phyloP scores from a whole-genome alignment of 2,329 filamentous ascomycete species.

The Exophiala dermatitidis region DNA sequence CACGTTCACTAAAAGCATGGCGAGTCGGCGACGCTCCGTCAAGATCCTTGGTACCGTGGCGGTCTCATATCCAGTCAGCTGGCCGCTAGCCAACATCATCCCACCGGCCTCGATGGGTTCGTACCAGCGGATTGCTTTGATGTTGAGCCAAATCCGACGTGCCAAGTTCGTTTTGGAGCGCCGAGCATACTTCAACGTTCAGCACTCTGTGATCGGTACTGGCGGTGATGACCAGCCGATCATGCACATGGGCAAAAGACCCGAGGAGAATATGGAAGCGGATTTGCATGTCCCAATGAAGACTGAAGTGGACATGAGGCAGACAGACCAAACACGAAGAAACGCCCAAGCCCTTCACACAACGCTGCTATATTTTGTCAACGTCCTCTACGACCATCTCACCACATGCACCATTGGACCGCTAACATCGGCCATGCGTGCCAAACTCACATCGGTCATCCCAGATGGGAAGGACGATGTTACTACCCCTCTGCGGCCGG shows the following conservation, averaged over 20 bases:
- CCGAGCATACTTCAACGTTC: conserved; percentile 34
- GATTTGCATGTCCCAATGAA: too few relatives aligned
- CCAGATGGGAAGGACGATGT: too few relatives aligned
- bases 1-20: conserved; percentile 38
- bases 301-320: neutral
- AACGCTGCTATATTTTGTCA: conserved; percentile 69
- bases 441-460: conserved; percentile 40
- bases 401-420: conserved; percentile 64
- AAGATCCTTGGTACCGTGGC: conserved; percentile 56
- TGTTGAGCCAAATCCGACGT: conserved; percentile 70
- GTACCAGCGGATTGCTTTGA: conserved; percentile 66
- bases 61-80: conserved; percentile 60
- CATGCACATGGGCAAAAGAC: too few relatives aligned
- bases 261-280: too few relatives aligned
- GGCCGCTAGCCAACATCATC: conserved; percentile 64
- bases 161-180: conserved; percentile 60
- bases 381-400: conserved; percentile 67
- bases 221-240: conserved; percentile 4
- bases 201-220: conserved; percentile 31
- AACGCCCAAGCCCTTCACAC: conserved; percentile 48
- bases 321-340: neutral
- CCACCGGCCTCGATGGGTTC: conserved; percentile 54
- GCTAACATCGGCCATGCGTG: conserved; percentile 50
- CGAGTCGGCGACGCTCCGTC: conserved; percentile 52
- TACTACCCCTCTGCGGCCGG: conserved; percentile 31